These are phyloP conservation scores for Dothideomycetes sp. DNA, from an alignment of 2,329 filamentous ascomycete genomes.

Conservation along the genomic window DNA sequence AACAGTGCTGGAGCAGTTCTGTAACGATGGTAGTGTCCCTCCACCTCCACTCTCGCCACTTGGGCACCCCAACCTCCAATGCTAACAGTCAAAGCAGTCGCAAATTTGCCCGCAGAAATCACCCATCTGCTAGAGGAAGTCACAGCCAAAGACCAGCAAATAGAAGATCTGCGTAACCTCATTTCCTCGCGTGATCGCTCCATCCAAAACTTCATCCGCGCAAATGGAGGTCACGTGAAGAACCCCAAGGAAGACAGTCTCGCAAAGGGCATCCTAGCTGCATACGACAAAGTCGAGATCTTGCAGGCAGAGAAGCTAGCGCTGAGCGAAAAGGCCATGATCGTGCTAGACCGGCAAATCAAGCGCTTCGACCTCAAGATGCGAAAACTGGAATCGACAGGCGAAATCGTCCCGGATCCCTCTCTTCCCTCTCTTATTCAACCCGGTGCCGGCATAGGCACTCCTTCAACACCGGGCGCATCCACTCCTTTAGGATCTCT, in stretches of 20 bases:
- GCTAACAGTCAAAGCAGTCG: conserved; percentile 33
- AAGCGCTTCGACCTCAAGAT: conserved; percentile 53
- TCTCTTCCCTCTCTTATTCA: conserved; percentile 47
- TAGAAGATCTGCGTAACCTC: conserved; percentile 55
- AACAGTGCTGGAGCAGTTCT: conserved; percentile 68
- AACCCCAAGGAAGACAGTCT: conserved; percentile 67
- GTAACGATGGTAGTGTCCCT: conserved; percentile 58
- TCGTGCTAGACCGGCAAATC: conserved; percentile 52
- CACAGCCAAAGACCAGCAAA: conserved; percentile 63
- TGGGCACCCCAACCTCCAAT: background rate
- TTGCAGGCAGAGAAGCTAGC: conserved; percentile 66
- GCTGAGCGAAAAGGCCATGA: conserved; percentile 52
- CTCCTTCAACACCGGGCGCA: conserved; percentile 37
- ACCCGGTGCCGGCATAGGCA: conserved; percentile 36
- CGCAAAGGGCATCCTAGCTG: conserved; percentile 54
- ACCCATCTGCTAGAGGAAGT: conserved; percentile 78
- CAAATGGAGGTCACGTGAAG: conserved; percentile 59
- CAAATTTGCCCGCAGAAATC: conserved; percentile 73
- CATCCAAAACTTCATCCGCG: conserved; percentile 72
- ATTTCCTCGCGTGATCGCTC: conserved; percentile 63
- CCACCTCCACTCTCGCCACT: conserved; percentile 11
- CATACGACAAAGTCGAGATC: conserved; percentile 56
- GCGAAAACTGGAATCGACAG: conserved; percentile 46
- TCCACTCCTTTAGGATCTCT: conserved; percentile 43
- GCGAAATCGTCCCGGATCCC: conserved; percentile 47